A percentile compares a stretch with the other conserved stretches of the same genome.
phyloP scores from a whole-genome alignment of 148 eudicot species.

The Camellia japonica region DNA sequence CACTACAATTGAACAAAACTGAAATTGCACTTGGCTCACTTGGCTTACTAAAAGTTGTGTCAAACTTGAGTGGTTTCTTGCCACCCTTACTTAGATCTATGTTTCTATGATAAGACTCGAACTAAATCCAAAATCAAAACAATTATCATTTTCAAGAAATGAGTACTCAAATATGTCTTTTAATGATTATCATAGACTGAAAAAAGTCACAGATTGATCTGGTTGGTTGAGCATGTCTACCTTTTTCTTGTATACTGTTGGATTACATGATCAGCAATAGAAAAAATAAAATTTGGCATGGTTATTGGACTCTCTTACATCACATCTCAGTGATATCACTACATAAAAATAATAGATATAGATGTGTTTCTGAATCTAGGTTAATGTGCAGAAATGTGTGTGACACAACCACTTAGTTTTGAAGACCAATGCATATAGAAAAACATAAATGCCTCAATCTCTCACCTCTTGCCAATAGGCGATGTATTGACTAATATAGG shows the following conservation, averaged over 20 bases:
- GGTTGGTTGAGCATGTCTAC: not conserved
- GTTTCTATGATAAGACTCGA: not conserved
- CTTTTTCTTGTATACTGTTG: not conserved
- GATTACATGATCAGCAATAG: not conserved
- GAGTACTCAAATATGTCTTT: not conserved
- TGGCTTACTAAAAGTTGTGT: not conserved
- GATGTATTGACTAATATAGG: constrained; percentile 30
- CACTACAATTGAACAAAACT: not conserved
- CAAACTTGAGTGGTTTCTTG: not conserved
- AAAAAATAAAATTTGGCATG: not conserved
- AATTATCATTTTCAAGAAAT: not conserved
- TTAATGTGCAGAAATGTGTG: not conserved
- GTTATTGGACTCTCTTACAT: not conserved
- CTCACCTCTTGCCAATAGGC: constrained; percentile 29
- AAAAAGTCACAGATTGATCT: not conserved
- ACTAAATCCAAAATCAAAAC: not conserved
- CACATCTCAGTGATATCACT: not conserved
- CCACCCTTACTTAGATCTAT: not conserved
- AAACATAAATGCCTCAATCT: constrained; percentile 6
- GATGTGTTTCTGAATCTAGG: not conserved
- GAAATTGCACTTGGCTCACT: not conserved
- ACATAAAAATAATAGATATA: not conserved
- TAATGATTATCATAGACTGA: not conserved
- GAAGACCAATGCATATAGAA: not conserved
- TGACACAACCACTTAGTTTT: no score